phyloP scores from a whole-genome alignment of 2,329 filamentous ascomycete genomes.

The Penicillium sp. region DNA sequence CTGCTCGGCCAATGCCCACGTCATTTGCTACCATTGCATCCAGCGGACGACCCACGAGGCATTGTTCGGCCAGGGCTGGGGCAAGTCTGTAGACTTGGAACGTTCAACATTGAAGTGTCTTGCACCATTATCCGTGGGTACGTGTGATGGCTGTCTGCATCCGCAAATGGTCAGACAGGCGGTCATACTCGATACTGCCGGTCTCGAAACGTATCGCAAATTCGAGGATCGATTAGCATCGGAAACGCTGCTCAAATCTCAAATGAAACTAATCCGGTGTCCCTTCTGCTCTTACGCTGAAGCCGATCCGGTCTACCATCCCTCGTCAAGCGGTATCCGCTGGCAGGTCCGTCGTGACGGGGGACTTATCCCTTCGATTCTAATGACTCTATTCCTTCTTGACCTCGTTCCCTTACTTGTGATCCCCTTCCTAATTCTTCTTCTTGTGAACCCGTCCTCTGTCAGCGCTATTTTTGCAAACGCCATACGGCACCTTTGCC shows the following conservation, averaged over 20 bases:
- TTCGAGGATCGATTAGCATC: conserved; percentile 79
- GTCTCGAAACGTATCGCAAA: conserved; percentile 69
- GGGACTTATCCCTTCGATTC: conserved; percentile 54
- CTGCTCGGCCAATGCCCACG: conserved; percentile 46
- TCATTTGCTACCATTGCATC: conserved; percentile 70
- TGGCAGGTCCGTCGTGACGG: conserved; percentile 61
- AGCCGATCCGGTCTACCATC: conserved; percentile 73
- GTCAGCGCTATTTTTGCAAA: conserved; percentile 55
- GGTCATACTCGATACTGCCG: conserved; percentile 68
- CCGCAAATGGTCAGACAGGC: conserved; percentile 70
- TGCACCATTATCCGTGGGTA: conserved; percentile 68
- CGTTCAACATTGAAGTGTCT: conserved; percentile 78
- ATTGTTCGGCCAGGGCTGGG: conserved; percentile 91
- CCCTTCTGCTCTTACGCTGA: conserved; percentile 93
- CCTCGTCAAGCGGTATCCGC: conserved; percentile 51
- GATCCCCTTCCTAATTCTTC: conserved; percentile 58
- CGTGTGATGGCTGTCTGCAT: conserved; percentile 72
- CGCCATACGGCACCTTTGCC: conserved; percentile 67
- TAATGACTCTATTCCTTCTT: conserved; percentile 45
- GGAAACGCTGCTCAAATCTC: conserved; percentile 71
- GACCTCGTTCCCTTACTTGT: conserved; percentile 48
- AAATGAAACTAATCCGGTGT: conserved; percentile 76
- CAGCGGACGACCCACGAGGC: conserved; percentile 81
- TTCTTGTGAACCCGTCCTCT: conserved; percentile 57
- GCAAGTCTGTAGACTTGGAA: conserved; percentile 71